phyloP scores from a whole-genome alignment of 2,329 filamentous ascomycete genomes.

The Mycosphaerella sp. region DNA sequence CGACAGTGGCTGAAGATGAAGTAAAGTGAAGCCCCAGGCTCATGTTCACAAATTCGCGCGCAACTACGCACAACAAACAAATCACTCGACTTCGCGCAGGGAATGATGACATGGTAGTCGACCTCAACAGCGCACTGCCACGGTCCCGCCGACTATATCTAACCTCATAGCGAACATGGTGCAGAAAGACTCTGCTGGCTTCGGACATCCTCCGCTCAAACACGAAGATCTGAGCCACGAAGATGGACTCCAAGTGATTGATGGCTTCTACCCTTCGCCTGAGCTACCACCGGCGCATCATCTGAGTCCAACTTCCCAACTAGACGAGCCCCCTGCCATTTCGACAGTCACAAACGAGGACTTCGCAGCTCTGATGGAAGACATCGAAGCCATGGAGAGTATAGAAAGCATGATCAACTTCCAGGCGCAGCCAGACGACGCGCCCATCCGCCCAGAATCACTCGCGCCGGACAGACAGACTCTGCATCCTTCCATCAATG shows the following conservation, averaged over 20 bases:
- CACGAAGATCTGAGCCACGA: conserved; percentile 6
- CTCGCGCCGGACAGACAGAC: background rate
- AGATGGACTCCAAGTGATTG: conserved; percentile 16
- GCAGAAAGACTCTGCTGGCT: background rate
- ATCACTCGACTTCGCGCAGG: background rate
- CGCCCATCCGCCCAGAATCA: background rate
- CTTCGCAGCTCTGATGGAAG: background rate
- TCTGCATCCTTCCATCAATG: background rate
- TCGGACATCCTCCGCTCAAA: background rate
- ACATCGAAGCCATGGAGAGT: conserved; percentile 7
- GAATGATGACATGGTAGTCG: background rate
- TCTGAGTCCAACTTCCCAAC: background rate
- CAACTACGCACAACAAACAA: background rate
- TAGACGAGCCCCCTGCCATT: background rate
- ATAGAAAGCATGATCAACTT: background rate
- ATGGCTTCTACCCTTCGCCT: conserved; percentile 12
- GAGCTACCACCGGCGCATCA: background rate
- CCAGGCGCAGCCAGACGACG: background rate
- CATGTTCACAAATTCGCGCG: background rate
- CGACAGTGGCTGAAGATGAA: background rate
- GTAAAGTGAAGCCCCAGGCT: background rate
- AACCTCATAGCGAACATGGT: background rate
- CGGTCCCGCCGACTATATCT: background rate
- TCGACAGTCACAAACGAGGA: background rate
- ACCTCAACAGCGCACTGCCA: background rate